Percentiles rank a stretch among this genome's conserved stretches.
These are phyloP conservation scores for Capniomyces stellatus DNA, from an alignment of 371 early-diverging fungal genomes.

Conservation along the genomic window DNA sequence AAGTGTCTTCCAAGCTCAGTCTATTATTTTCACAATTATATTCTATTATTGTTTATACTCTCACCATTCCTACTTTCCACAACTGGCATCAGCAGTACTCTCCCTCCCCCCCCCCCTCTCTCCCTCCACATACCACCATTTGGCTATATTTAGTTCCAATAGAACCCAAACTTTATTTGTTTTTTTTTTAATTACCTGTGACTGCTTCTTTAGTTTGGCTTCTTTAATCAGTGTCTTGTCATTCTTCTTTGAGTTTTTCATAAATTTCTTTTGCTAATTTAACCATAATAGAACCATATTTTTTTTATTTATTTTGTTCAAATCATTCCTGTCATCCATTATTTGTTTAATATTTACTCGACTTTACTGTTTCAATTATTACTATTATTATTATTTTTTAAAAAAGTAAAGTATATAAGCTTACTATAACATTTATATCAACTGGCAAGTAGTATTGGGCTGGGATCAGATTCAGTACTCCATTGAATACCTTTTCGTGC, in stretches of 20 bases:
- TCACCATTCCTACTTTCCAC: neutral
- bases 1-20: constrained; percentile 5
- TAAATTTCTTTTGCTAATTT: constrained; percentile 9
- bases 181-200: no score
- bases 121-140: constrained; percentile 8
- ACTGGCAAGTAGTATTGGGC: constrained; percentile 25
- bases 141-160: no score
- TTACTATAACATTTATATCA: constrained; percentile 9
- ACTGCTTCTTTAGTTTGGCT: constrained; percentile 11
- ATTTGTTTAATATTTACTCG: neutral
- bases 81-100: constrained; percentile 9
- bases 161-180: no score
- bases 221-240: neutral
- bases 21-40: no score
- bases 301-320: neutral
- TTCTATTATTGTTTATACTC: neutral
- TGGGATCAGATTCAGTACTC: constrained; percentile 20
- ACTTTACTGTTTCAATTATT: no score
- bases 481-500: constrained; percentile 22
- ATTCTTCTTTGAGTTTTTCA: constrained; percentile 23
- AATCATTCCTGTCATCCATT: neutral
- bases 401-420: neutral
- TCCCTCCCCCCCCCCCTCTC: constrained; percentile 17
- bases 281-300: neutral
- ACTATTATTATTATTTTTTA: neutral